These are phyloP conservation scores for Penicillium vulpinum DNA, from an alignment of 2,329 filamentous ascomycete species.

Conservation along the genomic window DNA sequence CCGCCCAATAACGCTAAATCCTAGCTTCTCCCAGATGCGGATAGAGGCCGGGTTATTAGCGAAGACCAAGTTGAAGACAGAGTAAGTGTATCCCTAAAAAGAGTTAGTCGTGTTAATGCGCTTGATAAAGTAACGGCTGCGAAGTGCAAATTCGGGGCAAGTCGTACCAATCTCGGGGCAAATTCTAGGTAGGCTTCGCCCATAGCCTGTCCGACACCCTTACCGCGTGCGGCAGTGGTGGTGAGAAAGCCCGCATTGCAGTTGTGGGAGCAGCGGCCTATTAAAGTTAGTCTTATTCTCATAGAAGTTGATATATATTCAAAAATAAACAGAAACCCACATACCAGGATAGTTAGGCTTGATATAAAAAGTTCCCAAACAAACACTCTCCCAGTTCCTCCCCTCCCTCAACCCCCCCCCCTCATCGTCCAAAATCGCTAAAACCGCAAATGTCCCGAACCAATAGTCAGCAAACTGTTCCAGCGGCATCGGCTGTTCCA, in stretches of 20 bases:
- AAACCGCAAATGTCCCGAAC: slow-evolving; percentile 42
- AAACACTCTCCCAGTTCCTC: slow-evolving; percentile 37
- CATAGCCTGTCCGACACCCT: slow-evolving; percentile 39
- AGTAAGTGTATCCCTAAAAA: slow-evolving; percentile 42
- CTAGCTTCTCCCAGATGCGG: slow-evolving; percentile 42
- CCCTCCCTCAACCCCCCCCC: slow-evolving; percentile 23
- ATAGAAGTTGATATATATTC: neutral
- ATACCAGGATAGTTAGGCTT: slow-evolving; percentile 46
- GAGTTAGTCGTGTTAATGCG: neutral
- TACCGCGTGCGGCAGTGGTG: slow-evolving; percentile 32
- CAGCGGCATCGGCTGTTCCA: slow-evolving; percentile 35
- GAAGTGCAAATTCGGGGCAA: neutral
- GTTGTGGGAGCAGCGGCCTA: slow-evolving; percentile 42
- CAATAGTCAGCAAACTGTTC: slow-evolving; percentile 38
- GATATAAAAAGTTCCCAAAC: slow-evolving; percentile 44
- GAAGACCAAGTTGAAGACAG: slow-evolving; percentile 45
- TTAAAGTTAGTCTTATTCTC: neutral
- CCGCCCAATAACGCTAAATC: slow-evolving; percentile 40
- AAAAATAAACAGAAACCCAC: neutral
- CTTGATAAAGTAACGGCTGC: neutral
- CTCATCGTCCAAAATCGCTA: slow-evolving; percentile 30
- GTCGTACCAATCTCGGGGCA: slow-evolving; percentile 39
- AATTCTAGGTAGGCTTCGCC: slow-evolving; percentile 39
- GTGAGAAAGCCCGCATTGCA: slow-evolving; percentile 43
- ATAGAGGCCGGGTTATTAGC: slow-evolving; percentile 42